phyloP scores from a whole-genome alignment of 371 early-diverging fungal species.

The Entomophthora muscae region DNA sequence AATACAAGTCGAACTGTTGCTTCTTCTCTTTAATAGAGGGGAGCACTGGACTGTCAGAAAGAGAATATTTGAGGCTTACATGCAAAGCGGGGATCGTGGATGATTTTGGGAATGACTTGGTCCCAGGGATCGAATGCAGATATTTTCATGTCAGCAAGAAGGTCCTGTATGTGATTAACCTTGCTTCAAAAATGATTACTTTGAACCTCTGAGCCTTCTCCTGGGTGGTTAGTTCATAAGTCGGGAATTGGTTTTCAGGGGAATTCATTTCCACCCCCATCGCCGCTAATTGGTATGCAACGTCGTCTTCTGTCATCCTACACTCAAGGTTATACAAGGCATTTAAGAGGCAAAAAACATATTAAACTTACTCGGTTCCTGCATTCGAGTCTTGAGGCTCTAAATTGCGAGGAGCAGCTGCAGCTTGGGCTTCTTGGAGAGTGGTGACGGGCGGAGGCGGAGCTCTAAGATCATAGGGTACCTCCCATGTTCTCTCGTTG shows the following conservation, averaged over 20 bases:
- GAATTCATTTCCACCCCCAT: neutral
- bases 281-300: neutral
- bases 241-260: too few relatives aligned
- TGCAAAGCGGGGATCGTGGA: constrained; percentile 12
- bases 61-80: constrained; percentile 2
- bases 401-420: neutral
- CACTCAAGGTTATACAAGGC: too few relatives aligned
- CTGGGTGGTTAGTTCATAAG: neutral
- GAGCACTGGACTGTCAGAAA: neutral
- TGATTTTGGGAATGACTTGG: constrained; percentile 12
- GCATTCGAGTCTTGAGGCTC: neutral
- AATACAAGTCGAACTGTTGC: neutral
- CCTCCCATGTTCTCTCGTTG: neutral
- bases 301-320: neutral
- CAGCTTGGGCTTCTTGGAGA: neutral
- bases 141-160: constrained; percentile 11
- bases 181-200: neutral
- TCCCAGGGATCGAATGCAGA: constrained; percentile 13
- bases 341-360: too few relatives aligned
- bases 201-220: neutral
- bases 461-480: neutral
- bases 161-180: neutral
- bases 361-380: neutral
- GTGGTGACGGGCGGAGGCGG: neutral
- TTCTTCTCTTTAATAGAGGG: neutral